Evolutionary conservation across 768 basidiomycete species (phyloP).

Genomic region (Crepidotus variabilis): DNA sequence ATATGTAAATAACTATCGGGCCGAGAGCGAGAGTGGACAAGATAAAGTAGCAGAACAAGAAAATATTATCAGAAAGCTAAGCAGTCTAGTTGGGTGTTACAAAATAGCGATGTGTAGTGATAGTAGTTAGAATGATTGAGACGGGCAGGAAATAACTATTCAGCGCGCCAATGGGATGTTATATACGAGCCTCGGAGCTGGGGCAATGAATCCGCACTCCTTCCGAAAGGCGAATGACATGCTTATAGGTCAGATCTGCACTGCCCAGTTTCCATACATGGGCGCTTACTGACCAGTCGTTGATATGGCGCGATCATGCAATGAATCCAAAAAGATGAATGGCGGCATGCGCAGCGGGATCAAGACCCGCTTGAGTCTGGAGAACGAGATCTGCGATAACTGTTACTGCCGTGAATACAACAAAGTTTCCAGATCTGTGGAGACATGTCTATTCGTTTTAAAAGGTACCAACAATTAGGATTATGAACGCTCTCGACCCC

Average conservation of each 20-base stretch:
- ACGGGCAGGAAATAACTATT: not conserved
- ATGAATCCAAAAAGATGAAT: conserved; percentile 2
- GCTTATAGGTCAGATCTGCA: not conserved
- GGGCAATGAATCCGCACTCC: conserved; percentile 3
- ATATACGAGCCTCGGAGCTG: conserved; percentile 2
- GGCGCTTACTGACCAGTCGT: not conserved
- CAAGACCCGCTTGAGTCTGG: too few species aligned
- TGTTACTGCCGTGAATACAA: too few species aligned
- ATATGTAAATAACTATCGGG: conserved; percentile 1
- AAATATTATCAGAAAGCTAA: not conserved
- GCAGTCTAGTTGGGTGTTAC: not conserved
- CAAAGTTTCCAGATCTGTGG: not conserved
- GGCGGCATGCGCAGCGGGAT: not conserved
- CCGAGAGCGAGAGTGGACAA: not conserved
- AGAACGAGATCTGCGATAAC: not conserved
- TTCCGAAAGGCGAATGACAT: conserved; percentile 2
- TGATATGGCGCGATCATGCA: not conserved
- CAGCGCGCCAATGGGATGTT: not conserved
- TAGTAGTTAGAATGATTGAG: not conserved
- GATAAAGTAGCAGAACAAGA: not conserved
- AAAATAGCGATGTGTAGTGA: not conserved
- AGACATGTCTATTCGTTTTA: not conserved
- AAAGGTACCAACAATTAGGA: not conserved
- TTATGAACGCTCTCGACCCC: not conserved
- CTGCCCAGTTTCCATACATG: not conserved